Base-by-base conservation (phyloP, 164 flowering plant genomes). In the Berberis thunbergii region DNA sequence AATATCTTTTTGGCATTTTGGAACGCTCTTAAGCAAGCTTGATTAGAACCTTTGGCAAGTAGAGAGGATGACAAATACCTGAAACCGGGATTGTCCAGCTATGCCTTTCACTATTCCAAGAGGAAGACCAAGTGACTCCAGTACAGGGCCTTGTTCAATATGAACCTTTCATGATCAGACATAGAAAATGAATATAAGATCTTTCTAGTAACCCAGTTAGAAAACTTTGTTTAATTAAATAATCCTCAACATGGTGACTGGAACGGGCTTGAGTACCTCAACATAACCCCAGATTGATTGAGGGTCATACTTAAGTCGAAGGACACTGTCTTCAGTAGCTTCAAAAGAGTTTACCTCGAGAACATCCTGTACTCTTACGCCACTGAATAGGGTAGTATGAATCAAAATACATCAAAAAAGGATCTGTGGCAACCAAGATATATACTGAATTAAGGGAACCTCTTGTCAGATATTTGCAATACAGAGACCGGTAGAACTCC, bases 81-180 rank as follows among this genome's bases (percentile, higher is more conserved):
- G 87, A 12, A 94, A 60, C 41, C 99, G 78, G 69, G 99, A 83
- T 79, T 91, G 97, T 55, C 97, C 99, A 67, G 97, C 94, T 68
- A 95, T 89, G 62, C 97, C 97, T 77, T 85, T 80, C 43, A 95
- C 99, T 68, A 84, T 81, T 61, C 86, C 97, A 54, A 95, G 87
- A 71, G 99, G 97, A 72, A 86, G 73, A 73, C 99, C 99, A 60
- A 76, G 74, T 69, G 83, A 74, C 75, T 95, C 99, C 63, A 95
- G 80, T 38, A 95, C 97, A 68, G 97, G 97, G 43, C 99, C 99
- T 79, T 91, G 99, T 66, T 95, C 97, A 75, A 95, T 95, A 68
- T 95, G 97, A 77, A 95, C 84, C 99, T 94, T 77, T 68, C 60
- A 13, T 72, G 49, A 41, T 12, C 67, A 69, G 8, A 64, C 12